These are phyloP conservation scores for Echites panduratus DNA, from an alignment of 257 asterid species.

Conservation along the genomic window DNA sequence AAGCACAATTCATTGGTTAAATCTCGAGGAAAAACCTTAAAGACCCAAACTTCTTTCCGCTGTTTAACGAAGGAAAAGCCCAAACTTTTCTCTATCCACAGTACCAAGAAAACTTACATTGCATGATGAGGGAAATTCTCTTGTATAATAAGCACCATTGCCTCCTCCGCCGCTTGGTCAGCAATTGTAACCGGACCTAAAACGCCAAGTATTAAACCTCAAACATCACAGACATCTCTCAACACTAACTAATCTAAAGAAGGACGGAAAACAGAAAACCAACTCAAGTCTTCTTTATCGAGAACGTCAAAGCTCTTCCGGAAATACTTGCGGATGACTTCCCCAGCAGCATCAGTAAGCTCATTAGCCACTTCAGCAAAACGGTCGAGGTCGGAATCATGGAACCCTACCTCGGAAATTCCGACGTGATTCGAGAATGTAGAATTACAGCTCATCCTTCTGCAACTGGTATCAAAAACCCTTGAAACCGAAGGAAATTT, in stretches of 20 bases:
- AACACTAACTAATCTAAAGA: not conserved
- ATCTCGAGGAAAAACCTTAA: not conserved
- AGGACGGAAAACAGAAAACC: slow-evolving; percentile 25
- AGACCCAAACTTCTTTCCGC: not conserved
- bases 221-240: not conserved
- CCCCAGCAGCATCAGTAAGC: slow-evolving; percentile 90
- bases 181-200: slow-evolving; percentile 97
- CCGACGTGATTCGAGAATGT: slow-evolving; percentile 23
- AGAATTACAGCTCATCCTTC: slow-evolving; percentile 20
- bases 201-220: not conserved
- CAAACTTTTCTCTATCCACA: not conserved
- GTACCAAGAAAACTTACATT: slow-evolving; percentile 39
- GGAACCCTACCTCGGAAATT: slow-evolving; percentile 29
- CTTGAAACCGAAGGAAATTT: slow-evolving; percentile 2
- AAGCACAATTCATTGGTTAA: not conserved
- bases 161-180: slow-evolving; percentile 89
- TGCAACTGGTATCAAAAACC: not conserved
- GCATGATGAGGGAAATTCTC: slow-evolving; percentile 75
- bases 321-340: slow-evolving; percentile 72
- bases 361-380: slow-evolving; percentile 55
- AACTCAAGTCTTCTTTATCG: slow-evolving; percentile 77
- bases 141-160: slow-evolving; percentile 75
- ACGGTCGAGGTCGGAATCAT: slow-evolving; percentile 46
- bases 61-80: not conserved
- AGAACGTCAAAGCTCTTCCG: slow-evolving; percentile 72